Conservation (phyloP, 2,329 filamentous ascomycete species). For the Cytospora piceae region DNA sequence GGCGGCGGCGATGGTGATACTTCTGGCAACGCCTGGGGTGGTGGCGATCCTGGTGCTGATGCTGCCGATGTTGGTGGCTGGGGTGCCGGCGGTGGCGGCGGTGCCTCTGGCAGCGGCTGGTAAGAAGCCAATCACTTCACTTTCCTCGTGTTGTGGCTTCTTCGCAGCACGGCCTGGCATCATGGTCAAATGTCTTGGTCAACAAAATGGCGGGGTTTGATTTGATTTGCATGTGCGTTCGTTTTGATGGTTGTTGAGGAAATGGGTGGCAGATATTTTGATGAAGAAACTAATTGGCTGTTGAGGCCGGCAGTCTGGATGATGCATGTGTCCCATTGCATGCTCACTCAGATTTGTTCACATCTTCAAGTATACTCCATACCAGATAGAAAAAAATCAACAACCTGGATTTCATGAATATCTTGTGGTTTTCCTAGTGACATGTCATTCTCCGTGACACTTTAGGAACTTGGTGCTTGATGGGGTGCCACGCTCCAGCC, state of each 20-base stretch:
- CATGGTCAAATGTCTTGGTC: neutral
- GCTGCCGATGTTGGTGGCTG: conserved; percentile 32
- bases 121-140: neutral
- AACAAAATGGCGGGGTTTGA: neutral
- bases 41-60: conserved; percentile 37
- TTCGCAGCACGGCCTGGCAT: neutral
- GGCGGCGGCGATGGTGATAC: conserved; percentile 31
- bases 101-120: conserved; percentile 13
- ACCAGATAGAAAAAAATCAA: conserved; percentile 16
- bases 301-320: conserved; percentile 15
- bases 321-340: conserved; percentile 17
- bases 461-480: neutral
- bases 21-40: conserved; percentile 27
- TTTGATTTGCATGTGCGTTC: neutral
- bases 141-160: neutral
- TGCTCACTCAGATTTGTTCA: conserved; percentile 23
- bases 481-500: neutral
- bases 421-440: neutral
- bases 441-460: neutral
- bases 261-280: conserved; percentile 18
- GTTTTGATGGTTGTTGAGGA: conserved; percentile 21
- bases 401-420: neutral
- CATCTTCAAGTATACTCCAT: conserved; percentile 21
- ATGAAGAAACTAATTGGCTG: conserved; percentile 6
- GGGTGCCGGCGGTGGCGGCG: neutral